Evolutionary conservation across 1,284 basidiomycete species (phyloP).

Genomic region (Serendipita sp.): DNA sequence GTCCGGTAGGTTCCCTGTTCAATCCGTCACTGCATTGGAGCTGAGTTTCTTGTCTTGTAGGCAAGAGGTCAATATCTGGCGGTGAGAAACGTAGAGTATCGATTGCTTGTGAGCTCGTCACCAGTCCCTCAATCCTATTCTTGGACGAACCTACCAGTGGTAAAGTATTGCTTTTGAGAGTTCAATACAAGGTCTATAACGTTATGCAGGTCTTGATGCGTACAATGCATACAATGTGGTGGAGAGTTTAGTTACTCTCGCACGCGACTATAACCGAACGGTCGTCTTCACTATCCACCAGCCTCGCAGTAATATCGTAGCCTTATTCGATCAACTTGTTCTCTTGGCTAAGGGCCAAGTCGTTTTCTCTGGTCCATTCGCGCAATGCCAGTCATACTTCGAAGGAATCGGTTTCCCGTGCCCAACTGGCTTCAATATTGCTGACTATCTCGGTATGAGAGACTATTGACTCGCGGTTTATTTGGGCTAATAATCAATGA

Average conservation of each 20-base stretch:
- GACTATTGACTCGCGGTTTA: neutral
- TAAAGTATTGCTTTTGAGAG: constrained; percentile 22
- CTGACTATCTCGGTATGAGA: constrained; percentile 77
- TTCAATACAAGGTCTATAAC: neutral
- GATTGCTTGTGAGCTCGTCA: constrained; percentile 97
- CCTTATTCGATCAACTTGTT: constrained; percentile 84
- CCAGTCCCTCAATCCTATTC: constrained; percentile 88
- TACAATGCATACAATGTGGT: constrained; percentile 94
- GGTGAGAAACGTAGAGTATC: constrained; percentile 92
- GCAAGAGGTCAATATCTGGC: constrained; percentile 78
- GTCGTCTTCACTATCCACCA: constrained; percentile 97
- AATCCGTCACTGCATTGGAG: constrained; percentile 9
- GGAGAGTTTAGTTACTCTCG: constrained; percentile 74
- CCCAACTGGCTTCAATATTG: constrained; percentile 93
- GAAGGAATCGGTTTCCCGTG: constrained; percentile 67
- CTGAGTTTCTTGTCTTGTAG: constrained; percentile 22
- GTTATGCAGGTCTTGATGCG: constrained; percentile 62
- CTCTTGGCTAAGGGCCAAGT: constrained; percentile 73
- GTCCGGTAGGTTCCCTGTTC: constrained; percentile 35
- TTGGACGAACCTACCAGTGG: constrained; percentile 94
- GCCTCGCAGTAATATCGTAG: constrained; percentile 94
- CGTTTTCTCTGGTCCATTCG: constrained; percentile 69
- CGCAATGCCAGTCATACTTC: constrained; percentile 70
- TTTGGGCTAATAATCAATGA: neutral
- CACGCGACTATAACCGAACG: constrained; percentile 83